These are phyloP conservation scores for Ambrosia hybrid DNA, from an alignment of 140 eudicot genomes.

Conservation along the genomic window DNA sequence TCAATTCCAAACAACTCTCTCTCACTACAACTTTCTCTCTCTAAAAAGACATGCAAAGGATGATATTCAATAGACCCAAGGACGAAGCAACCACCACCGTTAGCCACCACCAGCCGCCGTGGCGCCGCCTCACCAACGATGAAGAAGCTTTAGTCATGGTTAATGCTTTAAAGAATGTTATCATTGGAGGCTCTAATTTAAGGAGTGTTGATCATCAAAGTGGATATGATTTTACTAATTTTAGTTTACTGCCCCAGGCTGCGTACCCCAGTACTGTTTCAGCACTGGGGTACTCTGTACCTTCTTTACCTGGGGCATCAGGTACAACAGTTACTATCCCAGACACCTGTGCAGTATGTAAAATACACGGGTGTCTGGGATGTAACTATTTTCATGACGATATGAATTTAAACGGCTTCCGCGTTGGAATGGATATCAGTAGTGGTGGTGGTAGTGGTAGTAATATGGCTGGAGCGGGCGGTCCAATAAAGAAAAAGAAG, in stretches of 20 bases:
- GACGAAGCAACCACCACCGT: constrained; percentile 17
- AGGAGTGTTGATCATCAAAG: neutral
- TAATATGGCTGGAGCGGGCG: constrained; percentile 11
- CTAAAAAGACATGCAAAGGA: constrained; percentile 41
- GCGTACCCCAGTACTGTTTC: neutral
- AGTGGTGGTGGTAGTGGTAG: neutral
- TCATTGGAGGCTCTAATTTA: constrained; percentile 31
- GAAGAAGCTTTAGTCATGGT: constrained; percentile 58
- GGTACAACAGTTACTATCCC: neutral
- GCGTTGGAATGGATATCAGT: neutral
- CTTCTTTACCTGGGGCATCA: neutral
- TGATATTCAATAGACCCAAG: constrained; percentile 24
- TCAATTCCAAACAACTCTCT: neutral
- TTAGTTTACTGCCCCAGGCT: neutral
- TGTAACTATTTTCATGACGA: constrained; percentile 46
- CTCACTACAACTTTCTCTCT: neutral
- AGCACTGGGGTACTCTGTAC: neutral
- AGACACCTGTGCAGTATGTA: constrained; percentile 51
- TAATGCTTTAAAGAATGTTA: constrained; percentile 52
- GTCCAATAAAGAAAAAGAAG: constrained; percentile 57
- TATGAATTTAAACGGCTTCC: constrained; percentile 11
- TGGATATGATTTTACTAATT: neutral
- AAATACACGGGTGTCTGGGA: constrained; percentile 58
- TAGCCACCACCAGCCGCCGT: constrained; percentile 16
- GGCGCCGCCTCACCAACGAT: constrained; percentile 40